These are phyloP conservation scores for Fraxinus sp. DNA, from an alignment of 305 asterid species.

Conservation along the genomic window DNA sequence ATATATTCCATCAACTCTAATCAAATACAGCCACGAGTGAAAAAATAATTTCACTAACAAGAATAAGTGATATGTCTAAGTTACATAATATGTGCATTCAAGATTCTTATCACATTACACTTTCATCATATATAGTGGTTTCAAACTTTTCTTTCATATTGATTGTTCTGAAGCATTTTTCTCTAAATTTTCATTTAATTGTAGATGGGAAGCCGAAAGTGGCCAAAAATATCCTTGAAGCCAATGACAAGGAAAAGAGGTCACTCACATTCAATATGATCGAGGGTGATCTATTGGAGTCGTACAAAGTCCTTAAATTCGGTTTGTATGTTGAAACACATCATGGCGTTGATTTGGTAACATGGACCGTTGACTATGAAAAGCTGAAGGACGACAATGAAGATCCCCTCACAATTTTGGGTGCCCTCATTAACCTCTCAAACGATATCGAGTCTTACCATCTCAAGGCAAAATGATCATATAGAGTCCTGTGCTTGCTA, in stretches of 20 bases:
- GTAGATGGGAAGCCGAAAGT: conserved; percentile 8
- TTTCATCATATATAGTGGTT: neutral
- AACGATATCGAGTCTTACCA: conserved; percentile 19
- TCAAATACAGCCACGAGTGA: neutral
- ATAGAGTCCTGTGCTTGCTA: neutral
- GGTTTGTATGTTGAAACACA: conserved; percentile 20
- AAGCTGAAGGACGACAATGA: conserved; percentile 19
- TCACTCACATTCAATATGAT: conserved; percentile 19
- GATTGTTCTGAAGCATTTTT: too few species aligned
- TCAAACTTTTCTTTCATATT: neutral
- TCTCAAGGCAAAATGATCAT: conserved; percentile 1
- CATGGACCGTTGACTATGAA: conserved; percentile 23
- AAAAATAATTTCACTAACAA: neutral
- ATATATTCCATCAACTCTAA: too few species aligned
- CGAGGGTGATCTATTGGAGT: conserved; percentile 18
- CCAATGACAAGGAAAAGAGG: conserved; percentile 18
- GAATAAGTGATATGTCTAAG: neutral
- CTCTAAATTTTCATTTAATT: neutral
- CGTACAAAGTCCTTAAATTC: conserved; percentile 8
- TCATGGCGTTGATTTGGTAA: conserved; percentile 10
- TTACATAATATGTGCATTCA: too few species aligned
- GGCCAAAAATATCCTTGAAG: conserved; percentile 13
- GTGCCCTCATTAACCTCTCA: neutral
- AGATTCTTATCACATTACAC: neutral
- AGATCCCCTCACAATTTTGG: conserved; percentile 17